These are phyloP conservation scores for Entomophthora muscae DNA, from an alignment of 371 early-diverging fungal genomes.

Conservation along the genomic window DNA sequence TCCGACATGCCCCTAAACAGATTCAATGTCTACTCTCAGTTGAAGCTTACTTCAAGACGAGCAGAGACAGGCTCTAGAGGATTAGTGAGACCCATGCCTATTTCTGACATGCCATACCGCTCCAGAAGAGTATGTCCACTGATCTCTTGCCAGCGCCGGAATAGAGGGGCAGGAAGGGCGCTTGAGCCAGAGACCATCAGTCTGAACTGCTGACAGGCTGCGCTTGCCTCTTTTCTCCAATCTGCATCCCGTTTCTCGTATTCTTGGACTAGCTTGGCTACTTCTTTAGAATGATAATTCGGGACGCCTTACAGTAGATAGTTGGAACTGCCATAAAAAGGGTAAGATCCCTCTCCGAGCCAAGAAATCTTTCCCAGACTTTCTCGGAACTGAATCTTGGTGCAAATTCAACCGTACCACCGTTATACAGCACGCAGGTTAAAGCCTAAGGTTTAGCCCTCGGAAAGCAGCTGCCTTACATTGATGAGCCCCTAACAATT, in stretches of 20 bases:
- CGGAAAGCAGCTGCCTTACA: conserved; percentile 8
- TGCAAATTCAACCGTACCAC: conserved; percentile 60
- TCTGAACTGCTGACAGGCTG: conserved; percentile 40
- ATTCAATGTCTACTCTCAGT: background rate
- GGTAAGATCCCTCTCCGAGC: conserved; percentile 24
- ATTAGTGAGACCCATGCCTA: conserved; percentile 75
- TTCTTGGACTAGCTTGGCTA: conserved; percentile 6
- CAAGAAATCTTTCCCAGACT: conserved; percentile 40
- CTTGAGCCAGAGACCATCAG: conserved; percentile 66
- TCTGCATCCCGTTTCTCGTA: background rate
- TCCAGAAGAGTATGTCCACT: conserved; percentile 58
- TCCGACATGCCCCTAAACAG: conserved; percentile 47
- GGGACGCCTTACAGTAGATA: conserved; percentile 33
- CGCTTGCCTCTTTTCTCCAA: conserved; percentile 15
- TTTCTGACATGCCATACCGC: conserved; percentile 79
- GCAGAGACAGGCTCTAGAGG: conserved; percentile 21
- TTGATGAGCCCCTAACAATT: conserved; percentile 11
- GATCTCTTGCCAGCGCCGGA: conserved; percentile 40
- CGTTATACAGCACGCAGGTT: conserved; percentile 35
- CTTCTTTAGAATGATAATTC: background rate
- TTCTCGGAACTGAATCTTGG: conserved; percentile 35
- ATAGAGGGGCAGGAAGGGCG: conserved; percentile 47
- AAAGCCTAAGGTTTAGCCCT: too few species aligned
- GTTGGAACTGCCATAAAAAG: conserved; percentile 82
- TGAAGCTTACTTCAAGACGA: conserved; percentile 22